phyloP scores from a whole-genome alignment of 164 flowering plant species.

The Euptelea pleiosperma region DNA sequence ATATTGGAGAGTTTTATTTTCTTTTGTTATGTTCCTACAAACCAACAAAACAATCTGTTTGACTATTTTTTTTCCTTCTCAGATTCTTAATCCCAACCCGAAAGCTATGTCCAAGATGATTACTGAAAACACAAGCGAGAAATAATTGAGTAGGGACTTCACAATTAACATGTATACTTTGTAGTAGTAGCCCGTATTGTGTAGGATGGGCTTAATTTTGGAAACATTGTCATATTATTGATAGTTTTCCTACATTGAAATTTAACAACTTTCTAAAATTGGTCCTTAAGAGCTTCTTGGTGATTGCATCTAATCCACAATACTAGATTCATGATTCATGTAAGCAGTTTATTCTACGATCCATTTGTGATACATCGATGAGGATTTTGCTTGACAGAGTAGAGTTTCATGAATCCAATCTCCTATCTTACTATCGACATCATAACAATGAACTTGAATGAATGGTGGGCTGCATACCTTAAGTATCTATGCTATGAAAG shows the following conservation, averaged over 20 bases:
- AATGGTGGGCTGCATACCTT: conserved; percentile 98
- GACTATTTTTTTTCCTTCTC: too few species aligned
- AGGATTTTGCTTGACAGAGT: conserved; percentile 91
- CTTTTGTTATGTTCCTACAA: too few species aligned
- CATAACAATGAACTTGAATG: conserved; percentile 74
- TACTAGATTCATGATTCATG: conserved; percentile 16
- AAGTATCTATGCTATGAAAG: too few species aligned
- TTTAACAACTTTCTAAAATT: not conserved
- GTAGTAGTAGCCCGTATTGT: too few species aligned
- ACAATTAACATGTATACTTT: conserved; percentile 74
- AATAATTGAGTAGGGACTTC: conserved; percentile 78
- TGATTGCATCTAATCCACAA: conserved; percentile 12
- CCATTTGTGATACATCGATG: conserved; percentile 58
- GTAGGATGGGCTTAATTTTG: not conserved
- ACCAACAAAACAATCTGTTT: too few species aligned
- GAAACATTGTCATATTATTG: not conserved
- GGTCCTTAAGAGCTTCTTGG: not conserved
- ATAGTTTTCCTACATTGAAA: not conserved
- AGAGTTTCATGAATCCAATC: conserved; percentile 95
- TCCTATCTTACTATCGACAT: conserved; percentile 79
- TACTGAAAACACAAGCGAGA: conserved; percentile 96
- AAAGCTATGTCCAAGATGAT: conserved; percentile 98
- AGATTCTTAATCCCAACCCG: conserved; percentile 99
- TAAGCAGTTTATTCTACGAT: conserved; percentile 80
- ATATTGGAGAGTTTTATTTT: too few species aligned